Evolutionary conservation across 768 basidiomycete species (phyloP), one percentile per base, ranked within the genome.

Genomic region (Naganishia kalamii): DNA sequence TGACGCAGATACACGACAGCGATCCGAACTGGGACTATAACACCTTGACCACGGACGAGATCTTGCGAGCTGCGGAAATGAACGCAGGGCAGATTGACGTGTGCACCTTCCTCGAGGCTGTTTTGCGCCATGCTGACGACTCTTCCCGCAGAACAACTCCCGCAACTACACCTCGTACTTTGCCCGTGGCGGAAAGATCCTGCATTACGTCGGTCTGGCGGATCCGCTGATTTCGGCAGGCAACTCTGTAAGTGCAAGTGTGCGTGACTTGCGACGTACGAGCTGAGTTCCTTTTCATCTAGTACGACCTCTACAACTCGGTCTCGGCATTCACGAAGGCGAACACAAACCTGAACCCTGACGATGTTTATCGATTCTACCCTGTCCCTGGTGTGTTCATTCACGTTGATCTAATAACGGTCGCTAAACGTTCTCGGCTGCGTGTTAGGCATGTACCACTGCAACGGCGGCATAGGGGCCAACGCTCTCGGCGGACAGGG

Each of bases 331-430:
- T 70, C 0, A 68, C 73, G 33, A 68, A 70, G 8, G 63, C 68
- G 50, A 62, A 64, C 51, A 64, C 75, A 29, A 68, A 40, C 4
- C 33, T 51, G 23, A 65, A 64, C 7, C 47, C 76, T 40, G 71
- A 79, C 65, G 71, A 73, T 49, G 75, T 70, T 66, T 79, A 77
- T 51, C 75, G 77, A 19, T 68, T 79, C 21, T 79, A 77, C 70
- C 66, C 72, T 27, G 72, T 75, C 11, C 75, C 76, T 0, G 77
- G 77, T 4, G 35, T 21, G 32, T 19, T 29, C 17, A 25, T 29
- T 25, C 32, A n/a, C 8, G 8, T 47, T 21, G 3, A 23, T 13
- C 32, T 17, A 5, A 7, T 17, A 30, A 49, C n/a, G n/a, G n/a
- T 11, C 6, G 10, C 48, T 49, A 6, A 35, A 2, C 4, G 11